Evolutionary conservation across 2,329 filamentous ascomycete species (phyloP), one percentile per base, ranked within the genome.

Genomic region (Pseudogymnoascus sp.): DNA sequence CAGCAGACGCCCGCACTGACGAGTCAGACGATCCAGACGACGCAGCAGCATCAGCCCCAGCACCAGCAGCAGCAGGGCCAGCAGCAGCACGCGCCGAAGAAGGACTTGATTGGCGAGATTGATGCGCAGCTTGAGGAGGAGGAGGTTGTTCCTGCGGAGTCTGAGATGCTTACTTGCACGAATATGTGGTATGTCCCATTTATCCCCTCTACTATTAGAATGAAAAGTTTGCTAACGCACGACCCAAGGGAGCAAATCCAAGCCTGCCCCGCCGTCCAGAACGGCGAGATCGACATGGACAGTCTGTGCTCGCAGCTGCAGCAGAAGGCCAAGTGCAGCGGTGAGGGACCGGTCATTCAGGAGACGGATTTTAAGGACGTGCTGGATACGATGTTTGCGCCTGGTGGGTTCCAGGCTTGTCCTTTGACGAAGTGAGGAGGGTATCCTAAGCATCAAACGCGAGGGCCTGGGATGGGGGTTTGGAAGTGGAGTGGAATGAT

Each of bases 281-380:
- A 84, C 62, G 92, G 92, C 67, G 92, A 95, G 67, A 91, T 97
- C 66, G 94, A 99, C 67, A 88, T 99, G 57, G 94, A 99, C 71
- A 86, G 88, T 34, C 82, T 99, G 22, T 99, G 94, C 76, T 89
- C 88, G 4, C 92, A 99, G 72, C 83, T 99, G 12, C 90, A 93
- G 65, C 90, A 92, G 73, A 99, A 99, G 77, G 94, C 94, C 62
- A 94, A 93, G 71, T 99, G 94, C 74, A 96, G 91, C 0, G 90
- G 96, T 67, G 88, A 82, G 16, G 93, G 94, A 14, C 90, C 95
- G 11, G 90, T 96, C 16, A 89, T 99, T 22, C 88, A 91, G 64
- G 87, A 96, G 75, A 84, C 85, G 60, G 92, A 97, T 69, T 96
- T 97, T 68, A 89, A 96, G 70, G 83, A 80, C 39, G 88, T 91